Percentiles rank a stretch among this genome's conserved stretches.
Conservation (phyloP, 2,329 filamentous ascomycete genomes). For the Phaeoacremonium minimum region DNA sequence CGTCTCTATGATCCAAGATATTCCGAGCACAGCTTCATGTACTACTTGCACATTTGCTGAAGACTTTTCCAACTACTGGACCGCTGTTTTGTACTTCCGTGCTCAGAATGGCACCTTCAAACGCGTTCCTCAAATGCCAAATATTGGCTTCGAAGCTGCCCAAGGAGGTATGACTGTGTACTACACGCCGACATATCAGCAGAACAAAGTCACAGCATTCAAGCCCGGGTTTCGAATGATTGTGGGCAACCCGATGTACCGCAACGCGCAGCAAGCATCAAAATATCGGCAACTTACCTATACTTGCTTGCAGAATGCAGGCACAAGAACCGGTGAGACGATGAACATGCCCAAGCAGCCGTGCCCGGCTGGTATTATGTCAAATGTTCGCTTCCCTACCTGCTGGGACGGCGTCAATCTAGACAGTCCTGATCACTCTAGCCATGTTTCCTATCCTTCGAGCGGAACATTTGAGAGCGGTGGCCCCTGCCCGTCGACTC, state of each 20-base stretch:
- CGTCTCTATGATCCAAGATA: constrained; percentile 22
- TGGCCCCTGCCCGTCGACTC: constrained; percentile 16
- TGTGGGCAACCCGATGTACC: constrained; percentile 19
- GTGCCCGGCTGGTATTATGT: constrained; percentile 29
- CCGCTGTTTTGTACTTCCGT: constrained; percentile 6
- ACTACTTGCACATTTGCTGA: constrained; percentile 7
- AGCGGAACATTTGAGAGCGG: constrained; percentile 20
- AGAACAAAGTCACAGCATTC: constrained; percentile 30
- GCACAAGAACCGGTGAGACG: constrained; percentile 30
- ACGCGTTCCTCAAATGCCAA: constrained; percentile 6
- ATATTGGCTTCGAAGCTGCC: constrained; percentile 40
- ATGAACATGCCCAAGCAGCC: constrained; percentile 28
- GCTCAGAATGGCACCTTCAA: constrained; percentile 7
- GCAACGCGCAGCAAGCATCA: constrained; percentile 18
- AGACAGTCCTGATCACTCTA: constrained; percentile 41
- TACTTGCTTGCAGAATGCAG: constrained; percentile 31
- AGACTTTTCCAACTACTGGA: constrained; percentile 9
- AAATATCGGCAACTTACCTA: constrained; percentile 37
- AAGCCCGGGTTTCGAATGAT: constrained; percentile 30
- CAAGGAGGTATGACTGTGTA: constrained; percentile 33
- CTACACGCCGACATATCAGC: constrained; percentile 28
- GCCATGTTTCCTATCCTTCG: constrained; percentile 43
- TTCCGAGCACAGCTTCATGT: constrained; percentile 5
- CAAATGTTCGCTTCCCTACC: constrained; percentile 39
- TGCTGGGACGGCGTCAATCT: constrained; percentile 50